phyloP scores from a whole-genome alignment of 1,139 yeast genomes.

The Kurtzmaniella natalensis region DNA sequence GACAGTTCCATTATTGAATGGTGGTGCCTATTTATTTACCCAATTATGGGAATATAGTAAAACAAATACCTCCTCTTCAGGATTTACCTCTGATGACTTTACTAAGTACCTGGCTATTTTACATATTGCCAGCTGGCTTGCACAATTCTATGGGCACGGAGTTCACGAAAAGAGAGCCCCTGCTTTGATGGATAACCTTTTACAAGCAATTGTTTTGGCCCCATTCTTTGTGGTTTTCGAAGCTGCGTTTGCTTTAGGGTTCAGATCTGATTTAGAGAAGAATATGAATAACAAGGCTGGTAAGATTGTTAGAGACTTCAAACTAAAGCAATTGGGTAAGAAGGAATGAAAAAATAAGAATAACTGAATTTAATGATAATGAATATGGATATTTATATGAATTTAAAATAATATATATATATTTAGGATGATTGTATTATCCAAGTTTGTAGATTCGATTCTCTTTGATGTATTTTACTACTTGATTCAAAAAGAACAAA shows the following conservation, averaged over 20 bases:
- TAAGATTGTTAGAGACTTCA: constrained; percentile 22
- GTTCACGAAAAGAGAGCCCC: constrained; percentile 80
- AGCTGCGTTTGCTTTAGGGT: constrained; percentile 63
- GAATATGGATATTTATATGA: too few relatives aligned
- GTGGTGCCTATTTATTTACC: constrained; percentile 38
- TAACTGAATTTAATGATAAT: too few relatives aligned
- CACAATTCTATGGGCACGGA: constrained; percentile 90
- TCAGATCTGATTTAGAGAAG: constrained; percentile 48
- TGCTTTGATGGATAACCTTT: constrained; percentile 74
- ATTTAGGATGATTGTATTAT: too few relatives aligned
- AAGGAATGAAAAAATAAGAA: constrained; percentile 7
- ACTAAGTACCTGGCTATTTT: constrained; percentile 27
- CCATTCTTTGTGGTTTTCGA: constrained; percentile 88
- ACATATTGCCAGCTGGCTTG: constrained; percentile 65
- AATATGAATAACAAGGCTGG: constrained; percentile 53
- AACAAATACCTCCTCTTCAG: constrained; percentile 18
- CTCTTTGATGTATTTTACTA: too few relatives aligned
- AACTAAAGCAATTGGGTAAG: constrained; percentile 11
- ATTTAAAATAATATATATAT: too few relatives aligned
- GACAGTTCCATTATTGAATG: constrained; percentile 31
- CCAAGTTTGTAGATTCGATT: too few relatives aligned
- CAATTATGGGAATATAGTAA: constrained; percentile 16
- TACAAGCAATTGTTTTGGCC: constrained; percentile 85
- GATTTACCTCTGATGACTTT: constrained; percentile 15
- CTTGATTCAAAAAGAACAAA: too few relatives aligned